phyloP scores from a whole-genome alignment of 1,284 basidiomycete genomes.

The Heterobasidion irregulare region DNA sequence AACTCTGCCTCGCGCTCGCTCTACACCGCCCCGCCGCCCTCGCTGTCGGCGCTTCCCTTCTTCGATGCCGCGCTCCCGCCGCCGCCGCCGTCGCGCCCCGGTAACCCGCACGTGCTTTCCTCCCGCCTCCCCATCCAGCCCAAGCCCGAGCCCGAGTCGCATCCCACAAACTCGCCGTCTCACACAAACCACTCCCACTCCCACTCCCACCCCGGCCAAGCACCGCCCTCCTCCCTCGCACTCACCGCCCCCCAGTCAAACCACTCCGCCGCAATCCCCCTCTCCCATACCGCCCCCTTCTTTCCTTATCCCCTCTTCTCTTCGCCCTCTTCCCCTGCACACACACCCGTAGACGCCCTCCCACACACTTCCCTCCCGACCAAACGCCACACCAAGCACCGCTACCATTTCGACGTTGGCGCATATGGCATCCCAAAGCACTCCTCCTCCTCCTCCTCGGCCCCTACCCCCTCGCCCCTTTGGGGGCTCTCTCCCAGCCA shows the following conservation, averaged over 20 bases:
- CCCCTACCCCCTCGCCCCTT: slow-evolving; percentile 15
- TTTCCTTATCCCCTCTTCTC: slow-evolving; percentile 13
- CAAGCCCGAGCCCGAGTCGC: slow-evolving; percentile 32
- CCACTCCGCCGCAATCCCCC: slow-evolving; percentile 30
- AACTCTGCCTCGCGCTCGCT: slow-evolving; percentile 37
- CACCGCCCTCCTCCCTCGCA: slow-evolving; percentile 33
- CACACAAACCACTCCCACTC: slow-evolving; percentile 7
- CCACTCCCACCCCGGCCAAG: slow-evolving; percentile 13
- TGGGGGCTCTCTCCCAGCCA: slow-evolving; percentile 8
- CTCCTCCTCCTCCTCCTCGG: slow-evolving; percentile 18
- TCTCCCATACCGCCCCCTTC: slow-evolving; percentile 28
- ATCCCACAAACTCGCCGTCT: slow-evolving; percentile 10
- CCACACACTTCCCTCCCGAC: slow-evolving; percentile 12
- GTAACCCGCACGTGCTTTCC: slow-evolving; percentile 30
- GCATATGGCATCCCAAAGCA: slow-evolving; percentile 61
- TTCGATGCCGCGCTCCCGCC: slow-evolving; percentile 14
- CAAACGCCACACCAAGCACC: slow-evolving; percentile 30
- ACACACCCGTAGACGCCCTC: slow-evolving; percentile 19
- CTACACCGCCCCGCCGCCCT: slow-evolving; percentile 26
- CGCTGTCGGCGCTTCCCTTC: slow-evolving; percentile 31
- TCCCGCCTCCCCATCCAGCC: slow-evolving; percentile 40
- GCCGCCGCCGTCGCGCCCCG: slow-evolving; percentile 27
- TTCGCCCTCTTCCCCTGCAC: slow-evolving; percentile 14
- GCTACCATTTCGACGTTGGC: slow-evolving; percentile 63
- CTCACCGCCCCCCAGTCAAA: slow-evolving; percentile 26